Percentiles rank a stretch among this genome's conserved stretches.
Evolutionary conservation across 306 rosid species (phyloP).

Genomic region (Rubus parviflorus): DNA sequence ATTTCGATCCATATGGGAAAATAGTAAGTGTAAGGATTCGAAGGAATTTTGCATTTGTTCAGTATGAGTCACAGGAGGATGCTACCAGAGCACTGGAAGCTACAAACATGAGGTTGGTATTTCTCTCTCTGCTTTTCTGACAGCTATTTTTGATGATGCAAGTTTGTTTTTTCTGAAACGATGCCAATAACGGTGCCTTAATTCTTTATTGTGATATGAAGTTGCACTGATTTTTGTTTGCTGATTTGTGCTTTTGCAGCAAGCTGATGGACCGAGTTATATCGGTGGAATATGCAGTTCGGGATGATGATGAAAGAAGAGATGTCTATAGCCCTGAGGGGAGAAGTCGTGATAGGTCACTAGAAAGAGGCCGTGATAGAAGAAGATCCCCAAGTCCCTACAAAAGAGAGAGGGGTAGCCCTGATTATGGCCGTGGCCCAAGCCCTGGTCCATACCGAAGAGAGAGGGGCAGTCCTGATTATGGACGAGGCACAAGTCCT

Average conservation of each 20-base stretch:
- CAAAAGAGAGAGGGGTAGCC: conserved; percentile 88
- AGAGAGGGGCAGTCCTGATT: conserved; percentile 78
- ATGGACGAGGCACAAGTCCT: conserved; percentile 73
- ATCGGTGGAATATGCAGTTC: conserved; percentile 88
- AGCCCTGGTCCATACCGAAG: conserved; percentile 61
- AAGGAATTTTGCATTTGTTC: conserved; percentile 94
- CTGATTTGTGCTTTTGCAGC: conserved; percentile 45
- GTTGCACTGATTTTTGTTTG: conserved; percentile 20
- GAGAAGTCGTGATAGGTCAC: conserved; percentile 60
- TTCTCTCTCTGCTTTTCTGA: not conserved
- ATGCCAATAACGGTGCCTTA: not conserved
- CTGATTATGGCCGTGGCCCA: conserved; percentile 91
- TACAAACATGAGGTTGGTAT: conserved; percentile 77
- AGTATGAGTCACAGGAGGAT: conserved; percentile 91
- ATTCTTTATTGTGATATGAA: not conserved
- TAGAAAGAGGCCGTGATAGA: conserved; percentile 69
- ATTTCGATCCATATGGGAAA: conserved; percentile 95
- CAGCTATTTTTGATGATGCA: not conserved
- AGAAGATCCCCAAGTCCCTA: conserved; percentile 91
- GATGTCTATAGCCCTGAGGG: conserved; percentile 78
- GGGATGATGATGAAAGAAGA: conserved; percentile 80
- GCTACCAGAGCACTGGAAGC: conserved; percentile 89
- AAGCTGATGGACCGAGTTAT: conserved; percentile 91
- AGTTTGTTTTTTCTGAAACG: not conserved
- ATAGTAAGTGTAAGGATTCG: conserved; percentile 86